Conservation (phyloP, 129 eudicot species). For the Daucus carota region DNA sequence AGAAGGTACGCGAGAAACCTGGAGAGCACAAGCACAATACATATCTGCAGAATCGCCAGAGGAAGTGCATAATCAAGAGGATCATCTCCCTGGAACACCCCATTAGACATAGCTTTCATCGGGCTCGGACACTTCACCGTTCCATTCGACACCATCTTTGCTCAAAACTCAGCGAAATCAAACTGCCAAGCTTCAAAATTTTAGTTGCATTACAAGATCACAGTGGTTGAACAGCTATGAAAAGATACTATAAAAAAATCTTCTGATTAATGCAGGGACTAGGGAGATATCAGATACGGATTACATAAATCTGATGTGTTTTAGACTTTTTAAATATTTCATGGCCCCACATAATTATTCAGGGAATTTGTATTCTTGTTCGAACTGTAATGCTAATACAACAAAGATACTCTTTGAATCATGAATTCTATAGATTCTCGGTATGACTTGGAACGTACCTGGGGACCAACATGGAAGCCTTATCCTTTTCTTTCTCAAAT, state of each 20-base stretch:
- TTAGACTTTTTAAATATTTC: background rate
- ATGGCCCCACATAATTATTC: background rate
- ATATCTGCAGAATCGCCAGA: background rate
- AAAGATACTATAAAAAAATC: too few relatives aligned
- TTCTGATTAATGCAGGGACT: background rate
- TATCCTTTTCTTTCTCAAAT: background rate
- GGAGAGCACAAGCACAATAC: background rate
- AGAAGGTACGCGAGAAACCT: conserved; percentile 9
- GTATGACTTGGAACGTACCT: background rate
- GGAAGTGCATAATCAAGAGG: conserved; percentile 12
- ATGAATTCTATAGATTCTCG: background rate
- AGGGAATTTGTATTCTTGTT: background rate
- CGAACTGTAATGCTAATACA: background rate
- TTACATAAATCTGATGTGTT: background rate
- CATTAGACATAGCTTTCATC: conserved; percentile 1
- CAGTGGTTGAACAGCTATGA: background rate
- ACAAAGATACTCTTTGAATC: background rate
- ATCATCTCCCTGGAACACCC: conserved; percentile 7
- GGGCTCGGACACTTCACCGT: background rate
- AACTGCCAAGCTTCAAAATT: background rate
- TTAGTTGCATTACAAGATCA: background rate
- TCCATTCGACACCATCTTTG: background rate
- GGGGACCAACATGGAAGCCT: background rate
- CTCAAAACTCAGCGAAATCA: background rate
- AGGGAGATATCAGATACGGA: too few relatives aligned